Evolutionary conservation across 768 basidiomycete species (phyloP).

Genomic region (Macrolepiota dolichaula): DNA sequence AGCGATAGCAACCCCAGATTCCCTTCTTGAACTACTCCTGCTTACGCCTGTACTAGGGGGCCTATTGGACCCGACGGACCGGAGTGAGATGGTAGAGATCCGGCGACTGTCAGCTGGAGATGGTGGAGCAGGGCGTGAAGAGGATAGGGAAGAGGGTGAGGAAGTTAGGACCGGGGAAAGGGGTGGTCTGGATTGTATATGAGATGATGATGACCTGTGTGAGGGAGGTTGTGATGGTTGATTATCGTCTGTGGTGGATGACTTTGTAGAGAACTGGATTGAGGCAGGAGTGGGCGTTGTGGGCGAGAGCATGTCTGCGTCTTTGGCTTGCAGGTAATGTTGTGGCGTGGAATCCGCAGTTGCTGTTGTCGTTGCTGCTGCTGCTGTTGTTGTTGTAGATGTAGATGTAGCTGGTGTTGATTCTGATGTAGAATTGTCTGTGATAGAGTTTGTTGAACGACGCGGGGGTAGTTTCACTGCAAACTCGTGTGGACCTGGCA

Average conservation of each 20-base stretch:
- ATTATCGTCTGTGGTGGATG: not conserved
- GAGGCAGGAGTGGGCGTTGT: conserved; percentile 23
- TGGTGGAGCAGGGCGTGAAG: not conserved
- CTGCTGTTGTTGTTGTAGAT: too few relatives aligned
- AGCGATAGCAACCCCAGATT: not conserved
- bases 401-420: too few relatives aligned
- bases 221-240: conserved; percentile 3
- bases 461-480: conserved; percentile 44
- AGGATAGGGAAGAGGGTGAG: not conserved
- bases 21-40: not conserved
- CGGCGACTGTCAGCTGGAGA: not conserved
- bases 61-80: not conserved
- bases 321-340: not conserved
- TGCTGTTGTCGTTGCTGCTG: not conserved
- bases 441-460: conserved; percentile 11
- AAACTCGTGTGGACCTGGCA: conserved; percentile 66
- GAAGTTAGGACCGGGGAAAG: not conserved
- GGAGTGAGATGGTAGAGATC: not conserved
- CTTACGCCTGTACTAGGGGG: not conserved
- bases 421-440: conserved; percentile 9
- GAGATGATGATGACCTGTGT: not conserved
- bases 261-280: conserved; percentile 15
- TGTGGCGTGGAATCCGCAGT: not conserved
- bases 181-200: not conserved
- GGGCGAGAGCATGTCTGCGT: conserved; percentile 18